Conservation (phyloP, 768 basidiomycete genomes). For the Pleurotus ostreatus region DNA sequence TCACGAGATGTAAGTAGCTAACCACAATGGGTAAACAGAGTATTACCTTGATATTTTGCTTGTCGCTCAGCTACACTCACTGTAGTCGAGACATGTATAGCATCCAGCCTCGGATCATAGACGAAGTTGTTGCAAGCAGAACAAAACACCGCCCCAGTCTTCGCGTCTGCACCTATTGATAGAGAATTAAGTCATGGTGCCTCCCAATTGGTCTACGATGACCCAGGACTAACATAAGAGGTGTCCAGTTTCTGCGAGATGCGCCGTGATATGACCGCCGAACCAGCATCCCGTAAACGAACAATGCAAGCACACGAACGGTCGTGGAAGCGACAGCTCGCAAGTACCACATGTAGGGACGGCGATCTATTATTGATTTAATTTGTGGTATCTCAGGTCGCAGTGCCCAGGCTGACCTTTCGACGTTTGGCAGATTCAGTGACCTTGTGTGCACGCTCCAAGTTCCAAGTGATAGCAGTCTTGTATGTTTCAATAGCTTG, state of each 20-base stretch:
- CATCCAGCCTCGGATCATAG: conserved; percentile 52
- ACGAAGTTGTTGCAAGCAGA: conserved; percentile 71
- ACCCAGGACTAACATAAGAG: conserved; percentile 51
- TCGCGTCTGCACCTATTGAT: conserved; percentile 63
- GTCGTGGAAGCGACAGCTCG: conserved; percentile 48
- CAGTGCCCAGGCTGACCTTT: conserved; percentile 41
- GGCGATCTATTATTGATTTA: conserved; percentile 33
- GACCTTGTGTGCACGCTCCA: conserved; percentile 39
- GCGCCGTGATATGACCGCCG: conserved; percentile 49
- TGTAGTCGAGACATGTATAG: conserved; percentile 36
- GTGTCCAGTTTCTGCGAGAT: conserved; percentile 58
- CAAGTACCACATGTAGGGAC: conserved; percentile 66
- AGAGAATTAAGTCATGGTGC: not conserved
- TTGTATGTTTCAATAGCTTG: conserved; percentile 47
- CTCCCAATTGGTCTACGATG: no score
- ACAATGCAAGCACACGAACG: conserved; percentile 75
- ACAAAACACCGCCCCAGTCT: conserved; percentile 75
- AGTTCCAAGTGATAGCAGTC: conserved; percentile 52
- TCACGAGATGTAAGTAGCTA: not conserved
- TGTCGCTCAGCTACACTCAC: conserved; percentile 57
- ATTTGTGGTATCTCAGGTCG: no score
- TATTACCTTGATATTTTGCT: conserved; percentile 55
- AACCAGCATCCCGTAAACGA: conserved; percentile 68
- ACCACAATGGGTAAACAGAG: no score
- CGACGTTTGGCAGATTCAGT: conserved; percentile 54